A percentile compares a stretch with the other conserved stretches of the same genome.
These are phyloP conservation scores for Coniochaeta sp. DNA, from an alignment of 2,329 filamentous ascomycete species.

Conservation along the genomic window DNA sequence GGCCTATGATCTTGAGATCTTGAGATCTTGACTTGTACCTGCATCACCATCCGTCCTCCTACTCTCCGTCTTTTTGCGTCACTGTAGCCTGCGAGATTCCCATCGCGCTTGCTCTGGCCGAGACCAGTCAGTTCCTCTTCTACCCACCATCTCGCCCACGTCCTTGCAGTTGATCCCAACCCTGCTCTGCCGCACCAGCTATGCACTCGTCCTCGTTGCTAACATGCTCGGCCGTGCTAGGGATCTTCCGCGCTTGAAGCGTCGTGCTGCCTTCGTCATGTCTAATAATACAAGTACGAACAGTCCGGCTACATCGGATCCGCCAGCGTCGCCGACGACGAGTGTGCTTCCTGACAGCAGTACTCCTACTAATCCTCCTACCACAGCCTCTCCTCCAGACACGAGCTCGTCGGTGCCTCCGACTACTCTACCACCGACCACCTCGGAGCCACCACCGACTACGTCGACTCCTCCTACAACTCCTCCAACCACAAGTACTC, in stretches of 20 bases:
- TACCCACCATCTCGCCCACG: slow-evolving; percentile 1
- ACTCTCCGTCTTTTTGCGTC: slow-evolving; percentile 1
- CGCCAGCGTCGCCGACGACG: slow-evolving; percentile 6
- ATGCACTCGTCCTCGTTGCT: slow-evolving; percentile 11
- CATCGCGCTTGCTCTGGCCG: not conserved
- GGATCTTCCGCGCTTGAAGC: slow-evolving; percentile 16
- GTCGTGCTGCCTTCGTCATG: slow-evolving; percentile 20
- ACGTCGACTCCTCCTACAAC: slow-evolving; percentile 7
- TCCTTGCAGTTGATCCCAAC: not conserved
- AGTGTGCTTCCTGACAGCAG: slow-evolving; percentile 1
- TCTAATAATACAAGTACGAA: slow-evolving; percentile 18
- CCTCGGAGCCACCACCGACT: slow-evolving; percentile 8
- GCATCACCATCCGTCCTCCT: not conserved
- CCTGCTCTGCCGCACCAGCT: slow-evolving; percentile 1
- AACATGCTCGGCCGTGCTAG: slow-evolving; percentile 19
- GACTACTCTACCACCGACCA: slow-evolving; percentile 7
- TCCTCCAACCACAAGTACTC: slow-evolving; percentile 5
- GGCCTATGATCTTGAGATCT: not conserved
- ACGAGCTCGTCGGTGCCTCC: not conserved
- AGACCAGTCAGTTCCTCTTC: slow-evolving; percentile 1
- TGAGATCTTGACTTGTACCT: not conserved
- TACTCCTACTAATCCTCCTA: slow-evolving; percentile 9
- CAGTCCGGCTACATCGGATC: slow-evolving; percentile 8
- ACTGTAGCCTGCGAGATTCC: not conserved
- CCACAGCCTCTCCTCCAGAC: slow-evolving; percentile 6